These are phyloP conservation scores for Phytophthora fragariae DNA, from an alignment of 352 stramenopile species.

Conservation along the genomic window DNA sequence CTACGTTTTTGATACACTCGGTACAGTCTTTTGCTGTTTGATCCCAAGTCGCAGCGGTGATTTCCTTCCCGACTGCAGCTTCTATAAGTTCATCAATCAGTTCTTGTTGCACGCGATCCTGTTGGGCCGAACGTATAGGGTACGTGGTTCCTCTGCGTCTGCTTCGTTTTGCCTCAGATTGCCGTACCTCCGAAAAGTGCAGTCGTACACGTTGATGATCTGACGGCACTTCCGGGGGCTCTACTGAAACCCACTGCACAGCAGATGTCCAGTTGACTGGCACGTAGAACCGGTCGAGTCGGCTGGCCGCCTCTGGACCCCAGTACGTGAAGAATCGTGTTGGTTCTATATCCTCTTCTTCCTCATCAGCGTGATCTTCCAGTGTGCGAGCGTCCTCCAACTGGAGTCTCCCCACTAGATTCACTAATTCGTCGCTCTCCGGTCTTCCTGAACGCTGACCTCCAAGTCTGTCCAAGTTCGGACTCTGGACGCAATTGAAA, in stretches of 20 bases:
- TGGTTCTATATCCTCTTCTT: not conserved
- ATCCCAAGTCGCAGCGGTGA: no score
- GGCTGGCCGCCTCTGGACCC: not conserved
- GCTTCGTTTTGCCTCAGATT: no score
- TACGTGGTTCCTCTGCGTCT: no score
- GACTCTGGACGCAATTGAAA: conserved; percentile 9
- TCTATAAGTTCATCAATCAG: no score
- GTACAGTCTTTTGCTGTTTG: no score
- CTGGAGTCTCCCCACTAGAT: not conserved
- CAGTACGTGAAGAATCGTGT: conserved; percentile 3
- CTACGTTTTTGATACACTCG: no score
- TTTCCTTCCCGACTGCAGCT: no score
- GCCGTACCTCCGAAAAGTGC: not conserved
- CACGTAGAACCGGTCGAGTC: conserved; percentile 3
- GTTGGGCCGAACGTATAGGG: no score
- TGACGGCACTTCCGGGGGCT: not conserved
- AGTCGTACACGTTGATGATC: not conserved
- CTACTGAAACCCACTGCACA: not conserved
- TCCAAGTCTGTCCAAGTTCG: not conserved
- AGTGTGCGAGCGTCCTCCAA: not conserved
- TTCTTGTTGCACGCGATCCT: no score
- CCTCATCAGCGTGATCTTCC: not conserved
- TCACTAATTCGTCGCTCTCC: not conserved
- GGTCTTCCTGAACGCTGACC: not conserved
- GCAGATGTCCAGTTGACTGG: not conserved